Percentiles rank a stretch among this genome's conserved stretches.
These are phyloP conservation scores for Circinella minor DNA, from an alignment of 371 early-diverging fungal genomes.

Conservation along the genomic window DNA sequence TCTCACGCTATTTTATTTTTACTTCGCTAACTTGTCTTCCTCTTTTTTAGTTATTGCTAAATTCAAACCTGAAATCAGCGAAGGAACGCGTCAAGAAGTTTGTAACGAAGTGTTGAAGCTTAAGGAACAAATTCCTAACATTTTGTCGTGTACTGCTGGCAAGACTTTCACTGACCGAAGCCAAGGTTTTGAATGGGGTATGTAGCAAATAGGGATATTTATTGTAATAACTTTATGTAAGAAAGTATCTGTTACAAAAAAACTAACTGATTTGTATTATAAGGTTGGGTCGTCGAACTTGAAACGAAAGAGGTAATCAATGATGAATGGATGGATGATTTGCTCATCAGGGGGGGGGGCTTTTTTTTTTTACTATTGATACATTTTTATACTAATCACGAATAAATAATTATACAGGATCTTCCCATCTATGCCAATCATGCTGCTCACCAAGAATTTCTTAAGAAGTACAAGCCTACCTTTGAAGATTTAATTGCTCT, in stretches of 20 bases:
- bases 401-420: constrained; percentile 23
- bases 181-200: constrained; percentile 52
- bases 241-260: background rate
- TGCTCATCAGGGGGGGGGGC: too few relatives aligned
- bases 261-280: background rate
- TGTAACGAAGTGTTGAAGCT: constrained; percentile 33
- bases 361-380: too few relatives aligned
- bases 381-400: too few relatives aligned
- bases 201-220: background rate
- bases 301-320: constrained; percentile 43
- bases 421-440: constrained; percentile 37
- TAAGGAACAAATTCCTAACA: constrained; percentile 43
- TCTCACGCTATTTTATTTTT: background rate
- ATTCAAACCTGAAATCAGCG: constrained; percentile 46
- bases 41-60: constrained; percentile 43
- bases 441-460: constrained; percentile 38
- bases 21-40: background rate
- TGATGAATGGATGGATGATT: background rate
- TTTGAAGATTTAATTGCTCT: constrained; percentile 49
- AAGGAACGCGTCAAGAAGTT: constrained; percentile 24
- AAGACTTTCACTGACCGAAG: constrained; percentile 53
- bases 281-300: constrained; percentile 55
- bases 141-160: constrained; percentile 39
- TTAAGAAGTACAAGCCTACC: constrained; percentile 34
- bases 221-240: background rate